A percentile compares a stretch with the other conserved stretches of the same genome.
Conservation (phyloP, 2,329 filamentous ascomycete genomes). For the Ceratocystis destructans region DNA sequence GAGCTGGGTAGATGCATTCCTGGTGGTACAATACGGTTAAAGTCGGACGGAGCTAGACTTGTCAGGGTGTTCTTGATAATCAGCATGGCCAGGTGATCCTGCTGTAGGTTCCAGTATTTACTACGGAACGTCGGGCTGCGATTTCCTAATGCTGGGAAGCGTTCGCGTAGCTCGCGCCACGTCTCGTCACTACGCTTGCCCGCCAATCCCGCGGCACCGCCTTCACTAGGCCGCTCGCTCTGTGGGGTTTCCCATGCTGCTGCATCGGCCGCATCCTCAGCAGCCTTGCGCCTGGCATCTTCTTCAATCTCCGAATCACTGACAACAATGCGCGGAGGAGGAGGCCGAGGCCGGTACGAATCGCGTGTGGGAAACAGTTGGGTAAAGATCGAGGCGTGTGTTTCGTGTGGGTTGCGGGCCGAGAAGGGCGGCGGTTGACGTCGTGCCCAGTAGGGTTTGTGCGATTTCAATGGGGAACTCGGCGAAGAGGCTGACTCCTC, state of each 20-base stretch:
- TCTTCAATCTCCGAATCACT: slow-evolving; percentile 9
- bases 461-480: background rate
- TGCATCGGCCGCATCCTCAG: background rate
- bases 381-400: slow-evolving; percentile 17
- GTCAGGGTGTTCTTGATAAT: slow-evolving; percentile 45
- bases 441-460: background rate
- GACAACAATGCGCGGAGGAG: slow-evolving; percentile 2
- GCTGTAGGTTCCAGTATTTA: slow-evolving; percentile 14
- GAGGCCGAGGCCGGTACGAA: slow-evolving; percentile 14
- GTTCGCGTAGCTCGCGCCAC: slow-evolving; percentile 8
- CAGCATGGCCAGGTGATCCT: slow-evolving; percentile 30
- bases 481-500: background rate
- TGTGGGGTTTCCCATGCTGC: background rate
- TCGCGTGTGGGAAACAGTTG: slow-evolving; percentile 18
- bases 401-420: slow-evolving; percentile 12
- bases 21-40: slow-evolving; percentile 50
- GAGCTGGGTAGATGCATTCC: slow-evolving; percentile 54
- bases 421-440: slow-evolving; percentile 1
- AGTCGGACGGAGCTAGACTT: slow-evolving; percentile 52
- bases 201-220: background rate
- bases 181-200: slow-evolving; percentile 3
- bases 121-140: slow-evolving; percentile 7
- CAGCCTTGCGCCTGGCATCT: background rate
- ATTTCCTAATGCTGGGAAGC: slow-evolving; percentile 7
- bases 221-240: background rate